phyloP scores from a whole-genome alignment of 139 green algal genomes.

The Chlamydomonas urium region DNA sequence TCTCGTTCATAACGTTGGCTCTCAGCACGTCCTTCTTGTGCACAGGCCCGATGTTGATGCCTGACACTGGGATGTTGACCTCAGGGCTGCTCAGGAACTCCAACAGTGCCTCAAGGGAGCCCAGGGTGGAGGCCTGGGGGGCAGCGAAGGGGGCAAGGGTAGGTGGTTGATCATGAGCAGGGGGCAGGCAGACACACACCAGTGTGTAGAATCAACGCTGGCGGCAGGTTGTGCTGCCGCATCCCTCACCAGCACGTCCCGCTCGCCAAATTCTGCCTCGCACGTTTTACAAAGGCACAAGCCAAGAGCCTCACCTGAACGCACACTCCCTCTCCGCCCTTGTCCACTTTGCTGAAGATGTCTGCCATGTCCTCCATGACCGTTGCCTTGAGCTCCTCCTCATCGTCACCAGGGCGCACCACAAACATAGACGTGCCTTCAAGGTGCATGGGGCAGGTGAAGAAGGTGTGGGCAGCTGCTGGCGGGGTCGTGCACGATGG shows the following conservation, averaged over 20 bases:
- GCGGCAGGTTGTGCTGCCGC: too few relatives aligned
- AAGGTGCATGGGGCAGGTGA: too few relatives aligned
- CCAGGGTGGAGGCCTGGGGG: slow-evolving; percentile 84
- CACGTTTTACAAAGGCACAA: too few relatives aligned
- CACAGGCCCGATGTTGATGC: slow-evolving; percentile 95
- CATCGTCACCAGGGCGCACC: slow-evolving; percentile 77
- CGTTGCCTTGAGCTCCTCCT: slow-evolving; percentile 89
- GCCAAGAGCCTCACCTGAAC: slow-evolving; percentile 80
- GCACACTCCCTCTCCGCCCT: slow-evolving; percentile 87
- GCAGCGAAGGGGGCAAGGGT: not conserved
- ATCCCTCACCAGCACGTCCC: too few relatives aligned
- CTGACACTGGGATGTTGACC: slow-evolving; percentile 48
- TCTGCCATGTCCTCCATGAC: slow-evolving; percentile 94
- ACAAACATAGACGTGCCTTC: too few relatives aligned
- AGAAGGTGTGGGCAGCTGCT: too few relatives aligned
- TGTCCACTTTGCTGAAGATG: slow-evolving; percentile 83
- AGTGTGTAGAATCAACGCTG: too few relatives aligned
- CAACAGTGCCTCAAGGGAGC: slow-evolving; percentile 96
- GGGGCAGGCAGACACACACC: not conserved
- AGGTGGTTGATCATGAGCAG: not conserved
- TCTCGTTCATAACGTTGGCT: slow-evolving; percentile 95
- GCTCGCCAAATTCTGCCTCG: too few relatives aligned
- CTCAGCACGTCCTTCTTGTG: slow-evolving; percentile 96
- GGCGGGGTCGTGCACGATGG: too few relatives aligned
- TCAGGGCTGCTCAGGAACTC: slow-evolving; percentile 84